These are phyloP conservation scores for Lachancea mirantina DNA, from an alignment of 805 yeast species.

Conservation along the genomic window DNA sequence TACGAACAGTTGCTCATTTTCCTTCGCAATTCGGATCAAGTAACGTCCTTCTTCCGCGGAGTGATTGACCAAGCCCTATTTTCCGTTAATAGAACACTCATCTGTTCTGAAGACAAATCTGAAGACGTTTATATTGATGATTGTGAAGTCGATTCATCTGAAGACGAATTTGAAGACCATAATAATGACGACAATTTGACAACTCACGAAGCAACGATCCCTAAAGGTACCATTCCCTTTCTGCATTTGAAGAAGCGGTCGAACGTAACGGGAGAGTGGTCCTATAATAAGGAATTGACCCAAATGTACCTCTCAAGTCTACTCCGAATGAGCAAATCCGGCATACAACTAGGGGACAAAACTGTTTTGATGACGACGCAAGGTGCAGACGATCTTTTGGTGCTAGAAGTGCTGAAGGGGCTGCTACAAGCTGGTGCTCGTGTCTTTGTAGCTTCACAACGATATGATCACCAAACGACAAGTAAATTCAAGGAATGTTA, in stretches of 20 bases:
- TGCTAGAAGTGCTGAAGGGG: conserved; percentile 47
- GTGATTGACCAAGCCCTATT: conserved; percentile 14
- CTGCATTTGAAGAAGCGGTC: conserved; percentile 65
- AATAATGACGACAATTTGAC: conserved; percentile 1
- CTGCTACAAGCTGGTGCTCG: conserved; percentile 81
- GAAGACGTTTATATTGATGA: conserved; percentile 10
- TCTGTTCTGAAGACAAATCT: conserved; percentile 8
- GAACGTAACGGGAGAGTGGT: conserved; percentile 50
- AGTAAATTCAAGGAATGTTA: conserved; percentile 2
- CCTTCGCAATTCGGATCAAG: conserved; percentile 14
- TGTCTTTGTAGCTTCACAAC: conserved; percentile 78
- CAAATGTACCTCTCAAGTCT: conserved; percentile 60
- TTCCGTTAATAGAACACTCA: conserved; percentile 12
- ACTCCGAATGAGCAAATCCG: conserved; percentile 87
- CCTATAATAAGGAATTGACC: conserved; percentile 57
- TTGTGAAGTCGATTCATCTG: conserved; percentile 9
- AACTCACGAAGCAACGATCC: conserved; percentile 31
- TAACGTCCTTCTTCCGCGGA: conserved; percentile 14
- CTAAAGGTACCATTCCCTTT: conserved; percentile 71
- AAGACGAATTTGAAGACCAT: conserved; percentile 9
- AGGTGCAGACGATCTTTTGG: conserved; percentile 14
- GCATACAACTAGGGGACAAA: conserved; percentile 97
- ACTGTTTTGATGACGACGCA: conserved; percentile 92
- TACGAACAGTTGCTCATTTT: conserved; percentile 15
- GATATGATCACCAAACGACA: conserved; percentile 33